phyloP scores from a whole-genome alignment of 2,329 filamentous ascomycete genomes.

The Trichoderma harzianum region DNA sequence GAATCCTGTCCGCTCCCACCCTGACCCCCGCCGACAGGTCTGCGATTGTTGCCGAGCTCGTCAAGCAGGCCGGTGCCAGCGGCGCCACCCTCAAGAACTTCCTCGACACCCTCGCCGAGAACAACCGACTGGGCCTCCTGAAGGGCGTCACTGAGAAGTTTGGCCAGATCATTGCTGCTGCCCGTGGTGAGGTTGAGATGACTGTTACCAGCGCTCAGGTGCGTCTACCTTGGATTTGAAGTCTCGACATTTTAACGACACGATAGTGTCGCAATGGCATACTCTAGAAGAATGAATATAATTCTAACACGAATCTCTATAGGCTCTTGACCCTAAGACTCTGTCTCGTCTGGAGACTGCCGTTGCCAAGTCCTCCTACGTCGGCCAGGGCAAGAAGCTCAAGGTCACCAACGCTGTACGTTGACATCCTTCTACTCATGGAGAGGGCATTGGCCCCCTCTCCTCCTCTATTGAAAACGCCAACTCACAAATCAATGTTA shows the following conservation, averaged over 20 bases:
- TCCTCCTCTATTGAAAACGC: neutral
- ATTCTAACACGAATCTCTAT: slow-evolving; percentile 23
- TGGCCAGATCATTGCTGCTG: slow-evolving; percentile 77
- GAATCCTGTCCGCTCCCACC: slow-evolving; percentile 76
- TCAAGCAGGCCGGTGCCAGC: slow-evolving; percentile 72
- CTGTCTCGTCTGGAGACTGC: slow-evolving; percentile 82
- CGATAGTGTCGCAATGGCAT: no score
- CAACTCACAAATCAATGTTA: neutral
- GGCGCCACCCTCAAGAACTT: slow-evolving; percentile 93
- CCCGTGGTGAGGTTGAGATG: slow-evolving; percentile 90
- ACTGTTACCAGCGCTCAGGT: slow-evolving; percentile 86
- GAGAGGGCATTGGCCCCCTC: neutral
- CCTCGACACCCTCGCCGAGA: slow-evolving; percentile 83
- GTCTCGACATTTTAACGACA: neutral
- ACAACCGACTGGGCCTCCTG: slow-evolving; percentile 88
- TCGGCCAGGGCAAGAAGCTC: slow-evolving; percentile 91
- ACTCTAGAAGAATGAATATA: neutral
- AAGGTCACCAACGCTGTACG: slow-evolving; percentile 88
- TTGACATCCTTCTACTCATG: neutral
- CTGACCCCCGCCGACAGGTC: slow-evolving; percentile 77
- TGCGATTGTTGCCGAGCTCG: slow-evolving; percentile 80
- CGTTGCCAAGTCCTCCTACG: slow-evolving; percentile 84
- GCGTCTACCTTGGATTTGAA: slow-evolving; percentile 35
- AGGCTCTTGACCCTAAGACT: slow-evolving; percentile 85
- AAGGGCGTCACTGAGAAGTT: slow-evolving; percentile 86